Evolutionary conservation across 345 rosid genomes (phyloP).

Genomic region (Acer campestre): DNA sequence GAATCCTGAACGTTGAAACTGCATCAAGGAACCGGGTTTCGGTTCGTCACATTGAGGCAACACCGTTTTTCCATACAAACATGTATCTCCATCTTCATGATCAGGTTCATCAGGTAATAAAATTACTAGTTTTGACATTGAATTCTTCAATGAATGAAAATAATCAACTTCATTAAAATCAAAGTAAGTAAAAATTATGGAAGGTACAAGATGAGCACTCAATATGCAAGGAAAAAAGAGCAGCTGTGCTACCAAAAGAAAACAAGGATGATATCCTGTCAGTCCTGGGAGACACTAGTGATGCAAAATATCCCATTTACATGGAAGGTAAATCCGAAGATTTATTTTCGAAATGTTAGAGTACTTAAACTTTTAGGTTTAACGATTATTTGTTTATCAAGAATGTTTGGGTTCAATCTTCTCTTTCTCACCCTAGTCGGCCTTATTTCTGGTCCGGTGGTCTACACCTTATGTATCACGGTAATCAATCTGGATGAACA

Average conservation of each 20-base stretch:
- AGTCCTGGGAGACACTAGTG: conserved; percentile 49
- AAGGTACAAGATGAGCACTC: conserved; percentile 56
- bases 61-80: conserved; percentile 67
- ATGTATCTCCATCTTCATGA: conserved; percentile 58
- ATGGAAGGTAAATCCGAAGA: conserved; percentile 24
- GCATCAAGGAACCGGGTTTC: conserved; percentile 57
- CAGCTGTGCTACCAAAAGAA: conserved; percentile 41
- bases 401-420: background rate
- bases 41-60: conserved; percentile 38
- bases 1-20: conserved; percentile 53
- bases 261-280: conserved; percentile 52
- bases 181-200: background rate
- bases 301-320: conserved; percentile 51
- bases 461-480: conserved; percentile 50
- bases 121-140: background rate
- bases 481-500: conserved; percentile 47
- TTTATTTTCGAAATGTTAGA: no score
- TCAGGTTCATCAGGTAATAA: conserved; percentile 47
- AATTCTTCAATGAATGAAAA: background rate
- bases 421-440: conserved; percentile 8
- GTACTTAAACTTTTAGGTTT: no score
- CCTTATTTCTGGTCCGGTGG: conserved; percentile 49
- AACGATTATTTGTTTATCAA: no score
- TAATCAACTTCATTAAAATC: conserved; percentile 6
- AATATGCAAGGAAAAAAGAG: conserved; percentile 46